Conservation (phyloP, 2,329 filamentous ascomycete species). For the Fusarium brevicatenulatum region DNA sequence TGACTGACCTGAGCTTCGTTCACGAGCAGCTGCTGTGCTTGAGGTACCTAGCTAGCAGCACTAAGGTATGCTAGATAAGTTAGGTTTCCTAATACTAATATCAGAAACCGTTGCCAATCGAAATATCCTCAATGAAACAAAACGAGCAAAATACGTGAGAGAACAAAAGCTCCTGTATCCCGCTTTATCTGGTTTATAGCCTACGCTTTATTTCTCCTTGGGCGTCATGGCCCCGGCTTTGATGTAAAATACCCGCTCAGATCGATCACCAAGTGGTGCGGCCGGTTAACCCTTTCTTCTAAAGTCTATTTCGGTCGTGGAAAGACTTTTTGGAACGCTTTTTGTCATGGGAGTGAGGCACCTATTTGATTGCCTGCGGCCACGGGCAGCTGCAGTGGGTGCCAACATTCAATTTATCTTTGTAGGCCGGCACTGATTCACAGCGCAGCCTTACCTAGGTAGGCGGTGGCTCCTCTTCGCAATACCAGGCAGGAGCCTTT, state of each 20-base stretch:
- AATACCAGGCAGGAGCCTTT: background rate
- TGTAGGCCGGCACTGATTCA: background rate
- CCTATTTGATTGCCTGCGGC: background rate
- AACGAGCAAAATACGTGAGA: background rate
- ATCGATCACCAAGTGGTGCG: background rate
- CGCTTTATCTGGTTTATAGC: background rate
- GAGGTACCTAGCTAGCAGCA: background rate
- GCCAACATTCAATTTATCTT: background rate
- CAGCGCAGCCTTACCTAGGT: background rate
- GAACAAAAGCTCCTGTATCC: background rate
- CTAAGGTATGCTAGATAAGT: background rate
- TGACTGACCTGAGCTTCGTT: too few relatives aligned
- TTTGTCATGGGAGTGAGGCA: background rate
- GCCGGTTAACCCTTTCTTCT: background rate
- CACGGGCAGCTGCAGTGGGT: background rate
- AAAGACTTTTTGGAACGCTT: background rate
- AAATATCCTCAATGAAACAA: background rate
- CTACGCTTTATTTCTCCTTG: background rate
- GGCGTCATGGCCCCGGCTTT: background rate
- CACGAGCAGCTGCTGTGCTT: background rate
- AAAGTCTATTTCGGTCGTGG: background rate
- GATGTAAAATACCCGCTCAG: too few relatives aligned
- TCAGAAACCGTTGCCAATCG: background rate
- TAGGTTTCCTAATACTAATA: background rate
- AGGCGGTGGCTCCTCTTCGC: background rate